Conservation (phyloP, 2,329 filamentous ascomycete species). For the Sporothrix pallida region DNA sequence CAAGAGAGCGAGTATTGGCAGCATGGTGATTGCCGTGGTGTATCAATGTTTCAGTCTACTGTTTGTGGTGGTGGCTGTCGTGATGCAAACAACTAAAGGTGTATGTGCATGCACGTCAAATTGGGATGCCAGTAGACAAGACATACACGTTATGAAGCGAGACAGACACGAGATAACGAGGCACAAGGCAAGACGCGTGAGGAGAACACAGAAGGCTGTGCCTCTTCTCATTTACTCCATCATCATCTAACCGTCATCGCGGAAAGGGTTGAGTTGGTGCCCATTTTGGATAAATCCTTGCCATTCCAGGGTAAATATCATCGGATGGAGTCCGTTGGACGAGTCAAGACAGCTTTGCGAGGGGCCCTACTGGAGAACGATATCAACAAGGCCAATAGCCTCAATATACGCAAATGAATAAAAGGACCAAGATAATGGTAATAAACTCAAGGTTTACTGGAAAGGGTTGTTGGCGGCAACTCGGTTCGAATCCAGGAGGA, state of each 20-base stretch:
- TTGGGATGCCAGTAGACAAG: neutral
- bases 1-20: neutral
- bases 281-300: constrained; percentile 13
- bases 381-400: neutral
- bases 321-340: neutral
- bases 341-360: neutral
- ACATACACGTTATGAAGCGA: neutral
- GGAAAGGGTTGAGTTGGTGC: neutral
- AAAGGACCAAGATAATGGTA: too few relatives aligned
- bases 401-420: neutral
- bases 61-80: neutral
- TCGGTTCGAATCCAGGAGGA: neutral
- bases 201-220: neutral
- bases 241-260: neutral
- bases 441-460: too few relatives aligned
- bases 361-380: neutral
- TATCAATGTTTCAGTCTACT: neutral
- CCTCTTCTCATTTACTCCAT: neutral
- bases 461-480: neutral
- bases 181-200: too few relatives aligned
- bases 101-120: neutral
- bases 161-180: too few relatives aligned
- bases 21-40: neutral
- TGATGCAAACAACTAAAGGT: neutral
- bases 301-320: neutral